These are phyloP conservation scores for Begonia masoniana DNA, from an alignment of 306 rosid genomes.

Conservation along the genomic window DNA sequence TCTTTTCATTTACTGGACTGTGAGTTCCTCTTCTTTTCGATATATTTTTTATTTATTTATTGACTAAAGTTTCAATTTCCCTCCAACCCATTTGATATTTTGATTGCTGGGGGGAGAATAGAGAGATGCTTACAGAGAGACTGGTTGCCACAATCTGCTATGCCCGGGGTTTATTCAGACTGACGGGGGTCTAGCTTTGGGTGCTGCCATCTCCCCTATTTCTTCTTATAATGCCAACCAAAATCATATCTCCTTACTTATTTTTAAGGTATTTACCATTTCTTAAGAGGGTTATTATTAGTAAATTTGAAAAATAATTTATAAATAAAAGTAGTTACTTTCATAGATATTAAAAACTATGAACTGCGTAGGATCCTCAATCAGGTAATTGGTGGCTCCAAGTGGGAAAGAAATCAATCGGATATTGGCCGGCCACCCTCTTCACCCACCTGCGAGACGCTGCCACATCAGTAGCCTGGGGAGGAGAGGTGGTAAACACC, in stretches of 20 bases:
- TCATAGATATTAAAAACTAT: not conserved
- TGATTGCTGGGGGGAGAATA: slow-evolving; percentile 14
- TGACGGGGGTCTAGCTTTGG: slow-evolving; percentile 76
- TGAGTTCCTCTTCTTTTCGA: too few relatives aligned
- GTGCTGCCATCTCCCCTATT: slow-evolving; percentile 85
- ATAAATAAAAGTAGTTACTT: too few relatives aligned
- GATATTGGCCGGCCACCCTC: slow-evolving; percentile 91
- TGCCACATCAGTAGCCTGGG: slow-evolving; percentile 96
- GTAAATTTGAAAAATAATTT: not conserved
- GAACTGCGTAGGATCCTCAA: slow-evolving; percentile 59
- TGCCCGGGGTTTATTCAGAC: slow-evolving; percentile 94
- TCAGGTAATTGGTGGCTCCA: slow-evolving; percentile 99
- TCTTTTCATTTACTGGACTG: slow-evolving; percentile 96
- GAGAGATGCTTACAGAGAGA: slow-evolving; percentile 99
- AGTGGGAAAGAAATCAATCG: slow-evolving; percentile 67
- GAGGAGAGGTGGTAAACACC: slow-evolving; percentile 93
- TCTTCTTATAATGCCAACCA: slow-evolving; percentile 49
- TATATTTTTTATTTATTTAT: too few relatives aligned
- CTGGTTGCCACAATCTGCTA: slow-evolving; percentile 99
- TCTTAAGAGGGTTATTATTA: not conserved
- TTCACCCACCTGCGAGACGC: slow-evolving; percentile 85
- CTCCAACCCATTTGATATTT: not conserved
- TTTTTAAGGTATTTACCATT: slow-evolving; percentile 72
- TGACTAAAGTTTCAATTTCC: not conserved
- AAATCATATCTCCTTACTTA: slow-evolving; percentile 71